Base-by-base conservation (phyloP, 108 stramenopile genomes). In the Tribonema minus region DNA sequence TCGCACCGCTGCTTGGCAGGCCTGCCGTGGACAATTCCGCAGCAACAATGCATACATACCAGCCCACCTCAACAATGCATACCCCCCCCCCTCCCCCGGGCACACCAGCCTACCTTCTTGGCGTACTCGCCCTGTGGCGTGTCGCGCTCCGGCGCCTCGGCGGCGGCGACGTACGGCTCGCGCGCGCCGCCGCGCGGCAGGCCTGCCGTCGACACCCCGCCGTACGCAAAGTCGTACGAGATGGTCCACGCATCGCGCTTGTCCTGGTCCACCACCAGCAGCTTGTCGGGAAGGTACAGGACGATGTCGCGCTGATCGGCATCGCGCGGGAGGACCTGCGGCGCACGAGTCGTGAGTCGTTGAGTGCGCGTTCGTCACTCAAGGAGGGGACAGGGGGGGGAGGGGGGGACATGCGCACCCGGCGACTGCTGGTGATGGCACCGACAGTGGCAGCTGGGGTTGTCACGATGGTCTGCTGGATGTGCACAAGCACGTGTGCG, bases 241-340 rank as follows among this genome's bases (percentile, higher is more conserved):
- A 96, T 88, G 35, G 86, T 88, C 96, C 96, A 97, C 26, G 95
- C 92, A 61, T 93, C 92, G 35, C 90, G 71, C 71, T 92, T 91
- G 72, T 94, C 91, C 63, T 72, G 65, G 86, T 97, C 96, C 4
- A 94, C 91, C 29, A 97, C 94, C 37, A 92, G 83, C 40, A 97
- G 87, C 61, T 90, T 86, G 88, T 97, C 96, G 15, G 96, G 95
- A 4, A 97, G 82, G 80, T 91, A 97, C 37, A 97, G 84, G 46
- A 93, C 75, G 30, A 97, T 60, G 88, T 97, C 95, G 23, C 94
- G 90, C 71, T 97, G 96, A 6, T 86, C 78, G 5, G 88, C 82
- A 78, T 95, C 92, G 23, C 95, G 88, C 4, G 86, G 84, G 81
- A 93, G 72, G 38, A 38, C 37, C 30, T n/a, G n/a, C n/a, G n/a